These are phyloP conservation scores for Jatropha multifida DNA, from an alignment of 441 rosid genomes.

Conservation along the genomic window DNA sequence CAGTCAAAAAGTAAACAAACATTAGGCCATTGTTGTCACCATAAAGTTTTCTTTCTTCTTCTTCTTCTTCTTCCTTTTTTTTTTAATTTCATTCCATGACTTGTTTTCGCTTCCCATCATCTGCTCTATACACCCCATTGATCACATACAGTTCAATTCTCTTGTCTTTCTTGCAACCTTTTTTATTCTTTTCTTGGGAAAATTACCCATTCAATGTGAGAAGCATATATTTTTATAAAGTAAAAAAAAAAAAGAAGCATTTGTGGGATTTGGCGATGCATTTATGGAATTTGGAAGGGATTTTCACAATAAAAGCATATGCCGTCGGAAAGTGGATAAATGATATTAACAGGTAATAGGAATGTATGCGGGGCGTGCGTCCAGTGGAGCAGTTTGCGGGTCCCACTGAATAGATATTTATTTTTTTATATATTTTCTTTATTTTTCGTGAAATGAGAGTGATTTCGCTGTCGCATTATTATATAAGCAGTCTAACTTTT, in stretches of 20 bases:
- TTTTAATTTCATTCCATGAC: not conserved
- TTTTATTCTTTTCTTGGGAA: not conserved
- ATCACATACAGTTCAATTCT: not conserved
- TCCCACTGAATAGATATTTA: not conserved
- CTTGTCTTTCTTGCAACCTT: not conserved
- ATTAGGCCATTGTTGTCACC: slow-evolving; percentile 20
- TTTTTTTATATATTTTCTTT: not conserved
- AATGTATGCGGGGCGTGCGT: not conserved
- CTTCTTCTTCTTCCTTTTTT: not conserved
- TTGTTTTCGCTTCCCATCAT: not conserved
- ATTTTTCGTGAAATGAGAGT: not conserved
- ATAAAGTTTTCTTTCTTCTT: not conserved
- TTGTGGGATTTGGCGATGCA: no score
- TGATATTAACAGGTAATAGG: no score
- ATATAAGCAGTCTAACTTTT: no score
- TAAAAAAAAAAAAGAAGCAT: no score
- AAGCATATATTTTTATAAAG: no score
- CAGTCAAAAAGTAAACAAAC: slow-evolving; percentile 35
- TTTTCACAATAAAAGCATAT: no score
- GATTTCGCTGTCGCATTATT: not conserved
- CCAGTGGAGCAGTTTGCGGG: slow-evolving; percentile 3
- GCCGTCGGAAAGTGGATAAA: not conserved
- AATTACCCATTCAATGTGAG: not conserved
- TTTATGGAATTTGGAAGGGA: no score
- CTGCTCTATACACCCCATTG: not conserved